Conservation (phyloP, 2,329 filamentous ascomycete species). For the Hypoxylon sp. region DNA sequence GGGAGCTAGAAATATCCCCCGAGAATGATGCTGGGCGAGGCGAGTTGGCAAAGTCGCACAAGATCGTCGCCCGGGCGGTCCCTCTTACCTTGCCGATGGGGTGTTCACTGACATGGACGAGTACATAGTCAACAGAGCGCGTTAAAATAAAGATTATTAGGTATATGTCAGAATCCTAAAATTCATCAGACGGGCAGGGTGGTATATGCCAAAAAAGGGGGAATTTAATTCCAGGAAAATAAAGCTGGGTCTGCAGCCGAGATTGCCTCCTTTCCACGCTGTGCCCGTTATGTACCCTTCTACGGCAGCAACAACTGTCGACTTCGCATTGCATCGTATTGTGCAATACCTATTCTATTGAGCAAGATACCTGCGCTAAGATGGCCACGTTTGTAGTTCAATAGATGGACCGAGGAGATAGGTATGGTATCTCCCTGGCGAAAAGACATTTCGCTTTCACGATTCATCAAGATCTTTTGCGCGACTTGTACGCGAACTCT, state of each 20-base stretch:
- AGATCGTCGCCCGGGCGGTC: slow-evolving; percentile 35
- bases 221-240: slow-evolving; percentile 27
- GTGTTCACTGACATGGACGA: slow-evolving; percentile 16
- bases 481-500: slow-evolving; percentile 14
- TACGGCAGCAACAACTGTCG: slow-evolving; percentile 22
- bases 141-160: slow-evolving; percentile 13
- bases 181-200: slow-evolving; percentile 24
- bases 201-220: slow-evolving; percentile 32
- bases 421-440: not conserved
- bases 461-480: slow-evolving; percentile 21
- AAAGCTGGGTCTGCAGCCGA: slow-evolving; percentile 36
- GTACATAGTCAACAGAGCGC: slow-evolving; percentile 17
- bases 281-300: slow-evolving; percentile 13
- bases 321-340: slow-evolving; percentile 29
- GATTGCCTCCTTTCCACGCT: slow-evolving; percentile 31
- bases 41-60: slow-evolving; percentile 34
- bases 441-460: not conserved
- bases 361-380: slow-evolving; percentile 23
- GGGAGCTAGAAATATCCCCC: slow-evolving; percentile 36
- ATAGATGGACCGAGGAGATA: slow-evolving; percentile 18
- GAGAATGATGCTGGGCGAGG: slow-evolving; percentile 32
- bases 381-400: slow-evolving; percentile 16
- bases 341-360: slow-evolving; percentile 10
- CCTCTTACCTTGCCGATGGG: slow-evolving; percentile 27
- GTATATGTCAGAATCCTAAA: not conserved